Base-by-base conservation (phyloP, 306 rosid genomes). In the Rosa persica region DNA sequence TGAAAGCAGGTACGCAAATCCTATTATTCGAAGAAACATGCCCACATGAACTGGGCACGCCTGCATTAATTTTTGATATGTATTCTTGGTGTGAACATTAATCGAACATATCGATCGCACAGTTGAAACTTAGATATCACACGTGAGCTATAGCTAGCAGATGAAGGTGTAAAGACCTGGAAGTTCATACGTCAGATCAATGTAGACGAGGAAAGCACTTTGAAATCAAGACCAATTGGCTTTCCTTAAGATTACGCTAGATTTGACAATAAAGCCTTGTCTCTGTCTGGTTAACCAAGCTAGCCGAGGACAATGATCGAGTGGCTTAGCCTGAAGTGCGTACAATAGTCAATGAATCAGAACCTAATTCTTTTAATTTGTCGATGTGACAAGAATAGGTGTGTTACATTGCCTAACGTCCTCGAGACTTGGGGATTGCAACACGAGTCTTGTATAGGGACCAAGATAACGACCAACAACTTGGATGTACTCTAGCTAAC, bases 11-110 rank as follows among this genome's bases (percentile, higher is more conserved):
- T 5, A 61, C 1, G 40, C 67, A 61, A 12, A 27, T 73, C 67
- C 8, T 73, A 55, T 54, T 73, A 38, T n/a, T 73, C 52, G 11
- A 43, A 1, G 5, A 61, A 72, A 75, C 70, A 75, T 60, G 46
- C 5, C 78, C 71, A 75, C 78, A 61, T 75, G 79, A 75, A 60
- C 43, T 61, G 79, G 60, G 60, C 44, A 46, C 79, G 47, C 71
- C 48, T 62, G 46, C 70, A 46, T 30, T 44, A 27, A 34, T 4
- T 2, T 34, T 16, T 55, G 12, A 48, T 34, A 7, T 76, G 2
- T 3, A 36, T 22, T n/a, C 4, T 34, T 65, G 22, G 43, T 51
- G 42, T 17, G 58, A 40, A 54, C 38, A 58, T 7, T 20, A 10
- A 66, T 66, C 47, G 47, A 66, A 19, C 47, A 38, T 16, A 13